Conservation (phyloP, 1,139 yeast genomes). For the Barnettozyma hawaiiensis region DNA sequence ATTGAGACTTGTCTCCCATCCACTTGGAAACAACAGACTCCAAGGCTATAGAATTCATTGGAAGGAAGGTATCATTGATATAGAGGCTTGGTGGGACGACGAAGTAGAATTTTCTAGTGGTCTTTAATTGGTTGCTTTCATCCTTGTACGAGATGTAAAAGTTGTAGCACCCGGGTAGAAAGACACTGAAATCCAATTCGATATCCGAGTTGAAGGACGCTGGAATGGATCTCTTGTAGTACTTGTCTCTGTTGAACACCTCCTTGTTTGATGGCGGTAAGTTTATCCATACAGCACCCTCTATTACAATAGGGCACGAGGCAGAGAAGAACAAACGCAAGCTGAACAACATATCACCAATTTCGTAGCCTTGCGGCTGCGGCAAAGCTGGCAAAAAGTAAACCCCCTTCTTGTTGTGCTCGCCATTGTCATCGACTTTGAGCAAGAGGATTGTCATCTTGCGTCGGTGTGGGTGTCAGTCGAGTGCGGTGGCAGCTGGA, state of each 20-base stretch:
- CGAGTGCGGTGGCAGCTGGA: too few species aligned
- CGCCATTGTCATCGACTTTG: conserved; percentile 20
- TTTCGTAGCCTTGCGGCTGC: conserved; percentile 33
- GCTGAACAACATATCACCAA: conserved; percentile 45
- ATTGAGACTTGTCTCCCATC: conserved; percentile 64
- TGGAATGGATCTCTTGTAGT: conserved; percentile 42
- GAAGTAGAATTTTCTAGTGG: conserved; percentile 62
- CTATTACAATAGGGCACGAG: conserved; percentile 63
- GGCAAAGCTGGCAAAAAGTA: conserved; percentile 58
- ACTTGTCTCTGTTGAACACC: conserved; percentile 52
- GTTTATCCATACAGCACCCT: conserved; percentile 70
- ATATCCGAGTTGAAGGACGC: conserved; percentile 57
- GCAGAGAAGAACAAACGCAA: conserved; percentile 67
- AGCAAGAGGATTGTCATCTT: conserved; percentile 23
- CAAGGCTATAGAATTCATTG: conserved; percentile 75
- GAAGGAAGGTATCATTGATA: conserved; percentile 50
- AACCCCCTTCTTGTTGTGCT: conserved; percentile 45
- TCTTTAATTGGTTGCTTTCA: conserved; percentile 30
- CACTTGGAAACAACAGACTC: conserved; percentile 89
- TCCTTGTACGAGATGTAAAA: conserved; percentile 52
- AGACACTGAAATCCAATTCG: conserved; percentile 54
- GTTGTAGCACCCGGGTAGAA: conserved; percentile 74
- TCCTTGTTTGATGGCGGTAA: conserved; percentile 45
- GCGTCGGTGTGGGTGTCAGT: too few species aligned
- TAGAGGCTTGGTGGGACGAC: conserved; percentile 75